These are phyloP conservation scores for Chytriomyces sp. DNA, from an alignment of 192 early-diverging fungal genomes.

Conservation along the genomic window DNA sequence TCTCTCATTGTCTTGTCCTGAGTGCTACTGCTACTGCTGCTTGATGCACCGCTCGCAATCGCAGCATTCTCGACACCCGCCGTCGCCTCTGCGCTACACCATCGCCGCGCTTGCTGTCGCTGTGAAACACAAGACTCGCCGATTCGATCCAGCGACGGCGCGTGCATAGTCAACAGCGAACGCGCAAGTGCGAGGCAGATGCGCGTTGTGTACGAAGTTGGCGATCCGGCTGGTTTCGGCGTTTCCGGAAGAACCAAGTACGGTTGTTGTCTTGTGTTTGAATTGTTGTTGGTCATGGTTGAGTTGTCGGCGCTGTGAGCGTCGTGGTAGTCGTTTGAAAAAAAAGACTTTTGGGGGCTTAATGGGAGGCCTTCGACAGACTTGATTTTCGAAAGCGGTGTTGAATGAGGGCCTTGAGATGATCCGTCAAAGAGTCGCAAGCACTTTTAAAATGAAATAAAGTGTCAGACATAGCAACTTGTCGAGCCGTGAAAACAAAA, in stretches of 20 bases:
- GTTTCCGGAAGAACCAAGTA: conserved; percentile 2
- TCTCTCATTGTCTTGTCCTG: background rate
- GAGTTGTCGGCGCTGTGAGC: background rate
- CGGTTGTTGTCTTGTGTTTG: background rate
- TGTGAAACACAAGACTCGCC: background rate
- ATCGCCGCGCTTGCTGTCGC: conserved; percentile 4
- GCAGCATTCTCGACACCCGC: conserved; percentile 17
- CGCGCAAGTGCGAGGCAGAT: conserved; percentile 11
- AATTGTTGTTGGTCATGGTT: background rate
- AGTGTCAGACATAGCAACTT: background rate
- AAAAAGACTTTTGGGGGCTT: background rate
- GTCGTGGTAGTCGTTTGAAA: background rate
- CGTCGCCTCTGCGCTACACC: conserved; percentile 6
- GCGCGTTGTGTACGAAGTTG: conserved; percentile 1
- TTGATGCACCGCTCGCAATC: conserved; percentile 13
- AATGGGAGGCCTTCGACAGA: background rate
- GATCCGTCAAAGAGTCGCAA: conserved; percentile 7
- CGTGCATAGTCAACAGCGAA: background rate
- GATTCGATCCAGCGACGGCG: background rate
- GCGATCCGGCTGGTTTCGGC: background rate
- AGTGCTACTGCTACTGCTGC: background rate
- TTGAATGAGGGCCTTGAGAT: background rate
- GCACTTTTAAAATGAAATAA: background rate
- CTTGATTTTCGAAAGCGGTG: background rate
- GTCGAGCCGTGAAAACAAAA: background rate